Base-by-base conservation (phyloP, 2,329 filamentous ascomycete genomes). In the Aspergillus sp. region DNA sequence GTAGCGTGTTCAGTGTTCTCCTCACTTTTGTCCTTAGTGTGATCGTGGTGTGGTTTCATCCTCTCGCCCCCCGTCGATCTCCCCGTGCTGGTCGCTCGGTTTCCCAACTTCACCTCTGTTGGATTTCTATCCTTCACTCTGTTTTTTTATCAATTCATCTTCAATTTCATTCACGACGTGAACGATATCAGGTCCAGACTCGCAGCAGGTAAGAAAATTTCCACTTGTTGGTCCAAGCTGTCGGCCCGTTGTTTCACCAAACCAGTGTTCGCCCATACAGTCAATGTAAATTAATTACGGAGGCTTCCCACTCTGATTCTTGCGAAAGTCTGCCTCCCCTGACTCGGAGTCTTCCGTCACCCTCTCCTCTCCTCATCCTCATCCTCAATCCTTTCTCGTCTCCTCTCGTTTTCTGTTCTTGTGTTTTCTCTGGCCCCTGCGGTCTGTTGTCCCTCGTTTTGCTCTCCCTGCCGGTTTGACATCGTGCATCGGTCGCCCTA, bases 401-500 rank as follows among this genome's bases (percentile, higher is more conserved):
- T 56, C 50, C 30, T 20, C 30, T 42, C 49, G 46, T 49, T 46
- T 56, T 45, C 48, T 20, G 37, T 41, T 37, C 56, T 54, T 39
- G 30, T 51, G 34, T 47, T 41, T 33, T 53, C 44, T 17, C 52
- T 51, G 40, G 47, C 42, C 30, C 42, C 45, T 44, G 44, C 51
- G 51, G 49, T 58, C 54, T 50, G 24, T 50, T 47, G 49, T 56
- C 51, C 37, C 58, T 64, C 55, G 34, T 51, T 51, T 56, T 24
- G n/a, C 48, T 39, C 34, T 37, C 48, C 42, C 30, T 61, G 60
- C 60, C 61, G 61, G 61, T 66, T 69, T 70, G 63, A 66, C 49
- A 66, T 63, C 62, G 60, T 53, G 62, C 62, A 56, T 53, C 54
- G 54, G 30, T 46, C 50, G 57, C 42, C 39, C 59, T 47, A 61